Percentiles rank a stretch among this genome's conserved stretches.
phyloP scores from a whole-genome alignment of 768 basidiomycete genomes.

The Coprinellus aureogranulatus region DNA sequence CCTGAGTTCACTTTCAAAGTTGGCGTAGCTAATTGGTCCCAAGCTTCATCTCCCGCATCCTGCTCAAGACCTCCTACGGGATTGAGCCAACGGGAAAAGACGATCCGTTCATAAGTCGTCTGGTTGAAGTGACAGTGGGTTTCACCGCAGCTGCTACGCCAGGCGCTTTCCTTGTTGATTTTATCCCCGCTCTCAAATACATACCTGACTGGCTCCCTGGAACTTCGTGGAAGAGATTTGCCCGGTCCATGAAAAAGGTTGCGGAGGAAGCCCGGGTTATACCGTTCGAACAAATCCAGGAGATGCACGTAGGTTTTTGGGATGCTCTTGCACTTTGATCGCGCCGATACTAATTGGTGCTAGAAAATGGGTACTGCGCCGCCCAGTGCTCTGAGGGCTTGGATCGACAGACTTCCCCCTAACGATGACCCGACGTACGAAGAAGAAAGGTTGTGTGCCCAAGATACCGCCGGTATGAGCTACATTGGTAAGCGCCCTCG shows the following conservation, averaged over 20 bases:
- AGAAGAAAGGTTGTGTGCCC: slow-evolving; percentile 21
- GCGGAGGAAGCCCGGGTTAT: background rate
- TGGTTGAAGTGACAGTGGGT: slow-evolving; percentile 23
- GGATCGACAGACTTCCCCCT: slow-evolving; percentile 18
- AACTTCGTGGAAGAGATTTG: slow-evolving; percentile 40
- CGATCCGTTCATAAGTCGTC: slow-evolving; percentile 19
- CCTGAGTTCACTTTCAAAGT: no score
- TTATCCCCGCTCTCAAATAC: slow-evolving; percentile 23
- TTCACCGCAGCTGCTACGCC: slow-evolving; percentile 21
- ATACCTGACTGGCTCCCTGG: slow-evolving; percentile 43
- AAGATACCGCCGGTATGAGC: slow-evolving; percentile 18
- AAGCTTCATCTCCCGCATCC: background rate
- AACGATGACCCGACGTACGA: slow-evolving; percentile 7
- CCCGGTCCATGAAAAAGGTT: slow-evolving; percentile 27
- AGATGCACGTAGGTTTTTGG: background rate
- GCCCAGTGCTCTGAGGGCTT: slow-evolving; percentile 15
- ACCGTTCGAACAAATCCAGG: background rate
- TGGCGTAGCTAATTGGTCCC: background rate
- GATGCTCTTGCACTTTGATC: background rate
- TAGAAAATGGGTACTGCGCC: slow-evolving; percentile 12
- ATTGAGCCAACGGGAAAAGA: background rate
- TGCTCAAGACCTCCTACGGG: slow-evolving; percentile 7
- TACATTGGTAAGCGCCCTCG: slow-evolving; percentile 19
- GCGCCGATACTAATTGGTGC: background rate
- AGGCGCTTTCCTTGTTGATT: slow-evolving; percentile 30